phyloP scores from a whole-genome alignment of 2,329 filamentous ascomycete species.

The Pyrenophora teres region DNA sequence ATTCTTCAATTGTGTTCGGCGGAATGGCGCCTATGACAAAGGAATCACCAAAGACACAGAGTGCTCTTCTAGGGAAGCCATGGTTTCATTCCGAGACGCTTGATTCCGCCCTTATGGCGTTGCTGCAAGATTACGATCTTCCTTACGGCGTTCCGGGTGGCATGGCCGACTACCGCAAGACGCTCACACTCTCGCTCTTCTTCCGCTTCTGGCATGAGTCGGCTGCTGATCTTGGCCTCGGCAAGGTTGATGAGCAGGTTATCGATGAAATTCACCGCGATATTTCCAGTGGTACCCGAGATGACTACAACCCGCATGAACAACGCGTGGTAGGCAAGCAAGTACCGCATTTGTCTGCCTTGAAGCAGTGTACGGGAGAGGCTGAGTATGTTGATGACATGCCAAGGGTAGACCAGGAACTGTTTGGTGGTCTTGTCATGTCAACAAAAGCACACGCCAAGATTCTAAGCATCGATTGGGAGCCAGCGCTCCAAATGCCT shows the following conservation, averaged over 20 bases:
- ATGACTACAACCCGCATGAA: constrained; percentile 77
- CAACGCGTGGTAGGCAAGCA: constrained; percentile 83
- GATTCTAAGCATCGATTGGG: constrained; percentile 76
- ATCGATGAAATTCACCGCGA: constrained; percentile 81
- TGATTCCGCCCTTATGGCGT: constrained; percentile 80
- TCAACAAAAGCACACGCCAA: constrained; percentile 88
- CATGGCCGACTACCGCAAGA: constrained; percentile 94
- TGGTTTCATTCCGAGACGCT: constrained; percentile 81
- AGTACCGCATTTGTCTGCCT: constrained; percentile 80
- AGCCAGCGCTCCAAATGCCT: constrained; percentile 77
- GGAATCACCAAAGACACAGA: constrained; percentile 73
- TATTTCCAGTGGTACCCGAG: constrained; percentile 77
- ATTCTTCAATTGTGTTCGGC: constrained; percentile 82
- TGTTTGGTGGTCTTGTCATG: constrained; percentile 84
- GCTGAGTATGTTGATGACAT: constrained; percentile 96
- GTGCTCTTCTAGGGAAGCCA: constrained; percentile 73
- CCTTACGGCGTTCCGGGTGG: constrained; percentile 88
- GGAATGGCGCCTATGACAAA: constrained; percentile 92
- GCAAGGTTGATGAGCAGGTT: constrained; percentile 69
- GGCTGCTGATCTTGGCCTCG: constrained; percentile 63
- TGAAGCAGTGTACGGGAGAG: constrained; percentile 91
- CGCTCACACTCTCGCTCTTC: constrained; percentile 87
- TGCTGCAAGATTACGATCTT: constrained; percentile 84
- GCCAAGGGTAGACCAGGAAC: constrained; percentile 78
- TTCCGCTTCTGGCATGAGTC: constrained; percentile 97